phyloP scores from a whole-genome alignment of 768 basidiomycete species.

The Agrocybe praecox region DNA sequence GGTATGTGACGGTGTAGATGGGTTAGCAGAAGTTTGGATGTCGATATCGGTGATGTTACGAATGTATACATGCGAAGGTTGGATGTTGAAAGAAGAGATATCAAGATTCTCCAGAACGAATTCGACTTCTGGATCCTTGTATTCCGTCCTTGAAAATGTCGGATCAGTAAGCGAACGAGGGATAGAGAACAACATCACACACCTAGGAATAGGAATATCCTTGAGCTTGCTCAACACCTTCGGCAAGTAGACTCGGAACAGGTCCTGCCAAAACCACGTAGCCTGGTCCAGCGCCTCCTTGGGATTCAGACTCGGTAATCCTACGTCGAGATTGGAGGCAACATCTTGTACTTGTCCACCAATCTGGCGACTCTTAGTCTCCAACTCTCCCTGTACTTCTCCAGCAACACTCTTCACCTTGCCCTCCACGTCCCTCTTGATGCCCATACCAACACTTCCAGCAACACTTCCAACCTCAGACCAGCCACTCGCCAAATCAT shows the following conservation, averaged over 20 bases:
- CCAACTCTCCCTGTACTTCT: slow-evolving; percentile 25
- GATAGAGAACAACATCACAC: slow-evolving; percentile 2
- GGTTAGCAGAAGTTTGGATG: slow-evolving; percentile 45
- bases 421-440: not conserved
- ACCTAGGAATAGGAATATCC: slow-evolving; percentile 74
- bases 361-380: slow-evolving; percentile 31
- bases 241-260: slow-evolving; percentile 81
- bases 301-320: slow-evolving; percentile 30
- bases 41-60: slow-evolving; percentile 65
- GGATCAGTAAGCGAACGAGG: not conserved
- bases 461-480: slow-evolving; percentile 23
- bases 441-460: not conserved
- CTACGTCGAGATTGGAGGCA: not conserved
- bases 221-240: slow-evolving; percentile 52
- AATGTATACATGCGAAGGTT: slow-evolving; percentile 72
- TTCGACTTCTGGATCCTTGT: slow-evolving; percentile 66
- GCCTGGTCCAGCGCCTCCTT: slow-evolving; percentile 56
- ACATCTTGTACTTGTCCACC: not conserved
- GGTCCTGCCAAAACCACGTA: slow-evolving; percentile 80
- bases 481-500: slow-evolving; percentile 48
- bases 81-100: slow-evolving; percentile 64
- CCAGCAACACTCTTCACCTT: not conserved
- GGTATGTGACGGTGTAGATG: slow-evolving; percentile 40
- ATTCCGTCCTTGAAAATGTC: slow-evolving; percentile 58
- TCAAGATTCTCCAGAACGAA: slow-evolving; percentile 78